Conservation (phyloP, 1,284 basidiomycete species). For the Erythrobasidium hasegawianum region DNA sequence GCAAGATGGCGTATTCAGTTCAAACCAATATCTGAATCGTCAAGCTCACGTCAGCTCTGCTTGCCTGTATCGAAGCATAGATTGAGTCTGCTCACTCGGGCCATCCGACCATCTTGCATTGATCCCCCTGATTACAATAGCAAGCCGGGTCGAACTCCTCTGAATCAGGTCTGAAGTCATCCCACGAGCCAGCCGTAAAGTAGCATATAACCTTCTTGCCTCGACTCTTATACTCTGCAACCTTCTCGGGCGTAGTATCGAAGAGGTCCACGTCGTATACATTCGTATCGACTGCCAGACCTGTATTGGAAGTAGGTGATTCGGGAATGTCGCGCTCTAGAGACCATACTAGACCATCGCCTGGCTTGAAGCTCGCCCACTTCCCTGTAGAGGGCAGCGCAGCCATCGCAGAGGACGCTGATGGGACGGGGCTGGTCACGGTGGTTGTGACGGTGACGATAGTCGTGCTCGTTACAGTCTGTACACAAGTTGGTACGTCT, state of each 20-base stretch:
- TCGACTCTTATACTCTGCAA: slow-evolving; percentile 1
- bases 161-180: slow-evolving; percentile 40
- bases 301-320: not conserved
- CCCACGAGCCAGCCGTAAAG: slow-evolving; percentile 47
- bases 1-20: slow-evolving; percentile 40
- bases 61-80: not conserved
- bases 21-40: slow-evolving; percentile 42
- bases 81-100: slow-evolving; percentile 38
- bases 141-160: slow-evolving; percentile 40
- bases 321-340: slow-evolving; percentile 11
- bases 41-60: too few relatives aligned
- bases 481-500: too few relatives aligned
- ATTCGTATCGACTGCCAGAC: not conserved
- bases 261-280: slow-evolving; percentile 33
- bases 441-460: too few relatives aligned
- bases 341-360: slow-evolving; percentile 6
- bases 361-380: slow-evolving; percentile 20
- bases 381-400: slow-evolving; percentile 37
- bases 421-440: too few relatives aligned
- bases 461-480: too few relatives aligned
- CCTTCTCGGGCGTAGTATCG: slow-evolving; percentile 3
- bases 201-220: slow-evolving; percentile 50
- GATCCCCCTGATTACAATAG: slow-evolving; percentile 40
- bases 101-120: slow-evolving; percentile 43
- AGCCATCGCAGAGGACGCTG: too few relatives aligned